phyloP scores from a whole-genome alignment of 2,329 filamentous ascomycete genomes.

The Calcarisporium arbuscula region DNA sequence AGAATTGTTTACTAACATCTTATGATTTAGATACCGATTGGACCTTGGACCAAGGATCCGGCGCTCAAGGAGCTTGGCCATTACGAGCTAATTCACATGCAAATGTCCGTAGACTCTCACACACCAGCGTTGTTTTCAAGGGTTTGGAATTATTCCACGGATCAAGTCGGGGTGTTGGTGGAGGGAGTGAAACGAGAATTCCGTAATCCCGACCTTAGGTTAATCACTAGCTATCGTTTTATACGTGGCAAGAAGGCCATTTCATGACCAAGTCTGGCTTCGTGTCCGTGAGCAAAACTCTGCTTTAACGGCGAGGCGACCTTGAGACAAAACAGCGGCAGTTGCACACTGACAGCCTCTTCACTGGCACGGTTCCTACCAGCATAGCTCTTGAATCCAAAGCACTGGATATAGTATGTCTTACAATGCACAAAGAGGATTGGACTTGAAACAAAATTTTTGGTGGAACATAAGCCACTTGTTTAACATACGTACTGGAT shows the following conservation, averaged over 20 bases:
- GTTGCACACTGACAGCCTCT: no score
- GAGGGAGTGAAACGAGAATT: constrained; percentile 34
- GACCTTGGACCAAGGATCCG: constrained; percentile 30
- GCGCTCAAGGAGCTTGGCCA: constrained; percentile 28
- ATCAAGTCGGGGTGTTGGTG: constrained; percentile 35
- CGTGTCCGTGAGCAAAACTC: not conserved
- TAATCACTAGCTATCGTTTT: constrained; percentile 29
- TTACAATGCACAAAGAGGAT: no score
- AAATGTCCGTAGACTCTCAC: constrained; percentile 36
- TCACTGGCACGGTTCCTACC: no score
- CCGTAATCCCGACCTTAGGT: constrained; percentile 23
- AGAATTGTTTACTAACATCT: not conserved
- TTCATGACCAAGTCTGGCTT: no score
- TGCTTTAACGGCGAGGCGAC: not conserved
- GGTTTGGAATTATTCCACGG: constrained; percentile 29
- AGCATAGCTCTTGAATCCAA: no score
- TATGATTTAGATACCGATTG: constrained; percentile 28
- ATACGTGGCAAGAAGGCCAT: constrained; percentile 21
- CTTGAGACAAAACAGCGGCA: not conserved
- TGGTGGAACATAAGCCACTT: no score
- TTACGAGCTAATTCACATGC: constrained; percentile 32
- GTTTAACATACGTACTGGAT: no score
- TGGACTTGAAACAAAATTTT: no score
- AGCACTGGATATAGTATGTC: no score
- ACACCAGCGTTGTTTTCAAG: constrained; percentile 33